Conservation (phyloP, 2,329 filamentous ascomycete genomes). For the Ramularia collo-cygni region DNA sequence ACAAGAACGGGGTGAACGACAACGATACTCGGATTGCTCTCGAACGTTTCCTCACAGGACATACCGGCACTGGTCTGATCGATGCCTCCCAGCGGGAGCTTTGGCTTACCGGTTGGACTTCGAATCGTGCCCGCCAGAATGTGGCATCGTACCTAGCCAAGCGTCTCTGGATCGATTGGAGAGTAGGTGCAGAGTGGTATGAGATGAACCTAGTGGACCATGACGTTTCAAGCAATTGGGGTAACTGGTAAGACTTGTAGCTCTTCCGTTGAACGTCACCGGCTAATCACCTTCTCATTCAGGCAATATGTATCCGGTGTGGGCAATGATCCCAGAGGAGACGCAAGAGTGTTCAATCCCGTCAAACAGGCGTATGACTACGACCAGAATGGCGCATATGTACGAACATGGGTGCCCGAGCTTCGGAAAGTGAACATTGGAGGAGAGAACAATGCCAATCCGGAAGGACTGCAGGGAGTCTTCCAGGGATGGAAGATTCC, state of each 20-base stretch:
- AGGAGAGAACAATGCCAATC: slow-evolving; percentile 5
- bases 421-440: slow-evolving; percentile 44
- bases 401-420: slow-evolving; percentile 68
- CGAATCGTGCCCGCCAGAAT: slow-evolving; percentile 69
- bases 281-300: not conserved
- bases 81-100: slow-evolving; percentile 72
- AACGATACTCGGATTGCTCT: slow-evolving; percentile 33
- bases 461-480: slow-evolving; percentile 46
- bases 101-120: slow-evolving; percentile 68
- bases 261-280: not conserved
- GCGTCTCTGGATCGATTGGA: slow-evolving; percentile 70
- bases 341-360: slow-evolving; percentile 70
- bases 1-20: slow-evolving; percentile 42
- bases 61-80: slow-evolving; percentile 68
- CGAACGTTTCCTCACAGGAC: slow-evolving; percentile 56
- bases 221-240: slow-evolving; percentile 70
- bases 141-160: slow-evolving; percentile 68
- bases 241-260: slow-evolving; percentile 41
- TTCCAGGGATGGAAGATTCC: slow-evolving; percentile 66
- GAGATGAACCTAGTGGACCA: slow-evolving; percentile 69
- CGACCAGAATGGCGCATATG: slow-evolving; percentile 61
- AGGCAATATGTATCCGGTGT: slow-evolving; percentile 79
- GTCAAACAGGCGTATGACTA: slow-evolving; percentile 77
- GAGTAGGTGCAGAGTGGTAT: slow-evolving; percentile 76
- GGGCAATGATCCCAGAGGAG: slow-evolving; percentile 68